Base-by-base conservation (phyloP, 176 grass and related monocot genomes). In the Phragmites australis region DNA sequence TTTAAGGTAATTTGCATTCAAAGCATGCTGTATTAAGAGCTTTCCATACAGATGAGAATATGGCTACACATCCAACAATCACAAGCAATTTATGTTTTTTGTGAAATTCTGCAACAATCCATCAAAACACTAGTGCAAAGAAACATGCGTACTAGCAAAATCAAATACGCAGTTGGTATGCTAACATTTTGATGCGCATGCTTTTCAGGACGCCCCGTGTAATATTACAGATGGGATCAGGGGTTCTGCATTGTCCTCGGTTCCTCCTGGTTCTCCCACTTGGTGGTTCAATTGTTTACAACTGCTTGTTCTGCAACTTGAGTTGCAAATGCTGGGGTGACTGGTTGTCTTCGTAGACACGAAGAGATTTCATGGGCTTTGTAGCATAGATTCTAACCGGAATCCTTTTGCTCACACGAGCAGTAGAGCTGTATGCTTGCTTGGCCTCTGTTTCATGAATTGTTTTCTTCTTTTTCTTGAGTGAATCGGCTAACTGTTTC, bases 241-340 rank as follows among this genome's bases (percentile, higher is more conserved):
- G 77, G 23, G 25, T 87, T 87, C 19, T 76, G 43, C 23, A 2
- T 68, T 77, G 41, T 43, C 26, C 54, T 51, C 44, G 59, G 54
- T 67, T n/a, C n/a, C n/a, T 77, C 82, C 3, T 83, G 67, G 21
- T 77, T 86, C 47, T 84, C 39, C 52, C 61, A 66, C 52, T 27
- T 39, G 65, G 59, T 66, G 14, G n/a, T n/a, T n/a, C n/a, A n/a
- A 22, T 59, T 50, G 46, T 19, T 46, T 61, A 48, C 16, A 82
- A 79, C 52, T 56, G 18, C 59, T 8, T 84, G 31, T 61, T 76
- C 48, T 75, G 60, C 67, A 53, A 9, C 61, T 42, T 26, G 72
- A 39, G 71, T 23, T 48, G 48, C 22, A 77, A 71, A 52, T 85
- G 31, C 13, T 52, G 3, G 54, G n/a, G 29, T 63, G 30, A 42